phyloP scores from a whole-genome alignment of 2,329 filamentous ascomycete species.

The Pseudogymnoascus sp. region DNA sequence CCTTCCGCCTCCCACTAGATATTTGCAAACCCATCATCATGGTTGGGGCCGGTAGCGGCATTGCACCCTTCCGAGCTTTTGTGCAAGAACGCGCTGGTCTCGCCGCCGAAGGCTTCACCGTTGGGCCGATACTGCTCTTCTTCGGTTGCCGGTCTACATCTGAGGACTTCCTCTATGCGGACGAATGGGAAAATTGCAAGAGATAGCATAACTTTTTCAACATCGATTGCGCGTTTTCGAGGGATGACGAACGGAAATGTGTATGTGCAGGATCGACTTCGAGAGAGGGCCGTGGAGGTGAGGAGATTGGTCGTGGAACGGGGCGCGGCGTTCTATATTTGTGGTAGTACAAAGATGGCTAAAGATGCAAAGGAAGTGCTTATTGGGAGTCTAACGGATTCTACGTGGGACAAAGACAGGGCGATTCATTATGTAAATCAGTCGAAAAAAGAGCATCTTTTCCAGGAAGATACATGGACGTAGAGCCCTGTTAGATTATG shows the following conservation, averaged over 20 bases:
- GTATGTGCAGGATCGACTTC: constrained; percentile 25
- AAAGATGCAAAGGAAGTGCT: too few species aligned
- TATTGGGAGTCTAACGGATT: too few species aligned
- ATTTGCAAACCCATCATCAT: constrained; percentile 27
- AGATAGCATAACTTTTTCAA: constrained; percentile 7
- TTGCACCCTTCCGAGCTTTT: constrained; percentile 18
- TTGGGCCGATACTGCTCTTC: constrained; percentile 24
- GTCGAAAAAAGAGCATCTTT: too few species aligned
- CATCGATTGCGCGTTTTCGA: constrained; percentile 15
- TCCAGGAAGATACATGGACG: too few species aligned
- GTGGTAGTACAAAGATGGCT: constrained; percentile 13
- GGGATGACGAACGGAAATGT: constrained; percentile 19
- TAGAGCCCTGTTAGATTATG: too few species aligned
- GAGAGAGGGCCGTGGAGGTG: constrained; percentile 22
- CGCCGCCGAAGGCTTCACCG: constrained; percentile 18
- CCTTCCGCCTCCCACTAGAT: constrained; percentile 20
- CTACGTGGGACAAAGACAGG: too few species aligned
- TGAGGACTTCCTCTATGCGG: constrained; percentile 18
- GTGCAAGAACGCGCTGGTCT: constrained; percentile 29
- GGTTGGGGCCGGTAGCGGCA: constrained; percentile 31
- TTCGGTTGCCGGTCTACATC: constrained; percentile 23
- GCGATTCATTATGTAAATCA: too few species aligned
- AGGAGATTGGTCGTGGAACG: constrained; percentile 17
- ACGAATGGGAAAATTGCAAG: constrained; percentile 22
- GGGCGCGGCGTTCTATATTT: constrained; percentile 25